phyloP scores from a whole-genome alignment of 805 yeast genomes.

The Debaryomyces maramus region DNA sequence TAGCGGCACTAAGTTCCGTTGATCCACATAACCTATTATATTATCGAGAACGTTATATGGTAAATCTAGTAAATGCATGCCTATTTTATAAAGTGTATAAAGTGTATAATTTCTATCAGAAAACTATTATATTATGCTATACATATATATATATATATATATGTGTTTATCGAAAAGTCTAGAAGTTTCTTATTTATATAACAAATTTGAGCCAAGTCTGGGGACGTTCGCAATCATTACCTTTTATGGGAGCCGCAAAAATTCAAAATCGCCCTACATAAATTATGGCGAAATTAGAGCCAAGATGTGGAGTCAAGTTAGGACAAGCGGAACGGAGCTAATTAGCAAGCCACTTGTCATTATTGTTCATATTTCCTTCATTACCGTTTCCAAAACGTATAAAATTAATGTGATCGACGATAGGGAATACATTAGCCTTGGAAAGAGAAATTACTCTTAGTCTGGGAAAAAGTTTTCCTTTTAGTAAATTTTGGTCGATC shows the following conservation, averaged over 20 bases:
- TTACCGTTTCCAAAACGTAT: constrained; percentile 24
- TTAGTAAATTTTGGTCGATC: constrained; percentile 54
- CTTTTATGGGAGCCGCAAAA: neutral
- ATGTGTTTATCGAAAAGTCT: too few species aligned
- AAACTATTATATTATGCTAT: too few species aligned
- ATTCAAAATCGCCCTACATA: neutral
- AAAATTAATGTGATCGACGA: constrained; percentile 23
- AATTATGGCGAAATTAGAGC: neutral
- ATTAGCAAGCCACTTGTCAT: constrained; percentile 15
- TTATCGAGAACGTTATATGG: constrained; percentile 14
- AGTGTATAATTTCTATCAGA: too few species aligned
- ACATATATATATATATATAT: too few species aligned
- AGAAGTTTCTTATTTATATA: too few species aligned
- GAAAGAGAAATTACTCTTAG: constrained; percentile 42
- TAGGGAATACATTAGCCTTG: constrained; percentile 45
- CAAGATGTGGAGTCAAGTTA: neutral
- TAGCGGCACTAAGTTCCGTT: constrained; percentile 8
- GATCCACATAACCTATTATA: constrained; percentile 7
- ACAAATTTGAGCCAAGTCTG: neutral
- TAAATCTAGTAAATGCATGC: constrained; percentile 7
- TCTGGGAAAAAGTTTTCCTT: constrained; percentile 50
- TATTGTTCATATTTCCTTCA: constrained; percentile 13
- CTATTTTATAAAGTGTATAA: too few species aligned
- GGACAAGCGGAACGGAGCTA: neutral
- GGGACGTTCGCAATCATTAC: neutral